Conservation (phyloP, 768 basidiomycete species). For the Suillus placidus region DNA sequence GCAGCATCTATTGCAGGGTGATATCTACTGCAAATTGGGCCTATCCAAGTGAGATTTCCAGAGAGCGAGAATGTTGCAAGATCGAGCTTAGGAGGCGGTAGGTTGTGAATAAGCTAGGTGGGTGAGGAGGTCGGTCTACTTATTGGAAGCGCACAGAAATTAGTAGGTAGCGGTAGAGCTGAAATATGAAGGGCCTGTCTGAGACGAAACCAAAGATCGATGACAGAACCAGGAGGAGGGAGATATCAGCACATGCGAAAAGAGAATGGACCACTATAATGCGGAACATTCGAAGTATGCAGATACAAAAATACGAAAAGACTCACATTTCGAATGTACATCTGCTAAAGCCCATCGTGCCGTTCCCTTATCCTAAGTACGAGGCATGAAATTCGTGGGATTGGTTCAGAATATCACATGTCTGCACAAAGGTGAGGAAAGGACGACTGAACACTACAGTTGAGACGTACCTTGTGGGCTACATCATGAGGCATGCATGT, state of each 20-base stretch:
- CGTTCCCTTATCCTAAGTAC: neutral
- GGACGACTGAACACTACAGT: too few relatives aligned
- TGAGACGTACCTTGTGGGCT: too few relatives aligned
- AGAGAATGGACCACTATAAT: neutral
- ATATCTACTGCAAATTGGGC: constrained; percentile 8
- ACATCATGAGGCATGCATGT: too few relatives aligned
- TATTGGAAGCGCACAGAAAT: neutral
- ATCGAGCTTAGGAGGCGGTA: constrained; percentile 28
- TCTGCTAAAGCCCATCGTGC: constrained; percentile 1
- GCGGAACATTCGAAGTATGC: too few relatives aligned
- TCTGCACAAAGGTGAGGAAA: constrained; percentile 23
- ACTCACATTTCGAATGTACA: constrained; percentile 7
- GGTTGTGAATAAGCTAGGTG: constrained; percentile 34
- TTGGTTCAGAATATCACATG: constrained; percentile 26
- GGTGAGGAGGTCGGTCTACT: constrained; percentile 35
- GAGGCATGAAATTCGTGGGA: too few relatives aligned
- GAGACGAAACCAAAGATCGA: neutral
- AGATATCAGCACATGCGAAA: neutral
- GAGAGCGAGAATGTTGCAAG: constrained; percentile 31
- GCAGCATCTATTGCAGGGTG: neutral
- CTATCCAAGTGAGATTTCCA: constrained; percentile 25
- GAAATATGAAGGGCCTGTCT: too few relatives aligned
- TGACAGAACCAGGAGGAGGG: neutral
- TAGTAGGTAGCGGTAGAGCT: too few relatives aligned
- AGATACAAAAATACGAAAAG: neutral